Percentiles rank a stretch among this genome's conserved stretches.
Evolutionary conservation across 2,329 filamentous ascomycete genomes (phyloP).

Genomic region (Aspergillus ibericus): DNA sequence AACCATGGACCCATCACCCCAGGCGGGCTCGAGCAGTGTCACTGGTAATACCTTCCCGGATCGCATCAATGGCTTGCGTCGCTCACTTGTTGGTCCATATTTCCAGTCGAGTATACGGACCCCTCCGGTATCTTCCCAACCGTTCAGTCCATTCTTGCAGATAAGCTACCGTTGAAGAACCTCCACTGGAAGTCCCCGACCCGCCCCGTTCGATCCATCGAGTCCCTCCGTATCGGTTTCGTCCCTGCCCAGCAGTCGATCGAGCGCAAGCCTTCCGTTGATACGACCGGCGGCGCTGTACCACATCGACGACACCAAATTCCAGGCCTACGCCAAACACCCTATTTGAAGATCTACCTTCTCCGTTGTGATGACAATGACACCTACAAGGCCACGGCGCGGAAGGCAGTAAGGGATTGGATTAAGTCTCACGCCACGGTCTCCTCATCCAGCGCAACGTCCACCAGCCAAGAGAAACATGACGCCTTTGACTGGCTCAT

Average conservation of each 20-base stretch:
- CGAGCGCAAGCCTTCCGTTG: constrained; percentile 38
- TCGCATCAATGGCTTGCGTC: not conserved
- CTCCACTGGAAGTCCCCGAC: constrained; percentile 96
- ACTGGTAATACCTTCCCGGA: constrained; percentile 55
- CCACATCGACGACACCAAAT: constrained; percentile 82
- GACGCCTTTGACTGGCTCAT: constrained; percentile 97
- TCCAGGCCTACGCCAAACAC: constrained; percentile 85
- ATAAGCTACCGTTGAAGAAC: constrained; percentile 81
- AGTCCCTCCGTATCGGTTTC: constrained; percentile 86
- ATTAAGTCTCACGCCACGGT: constrained; percentile 72
- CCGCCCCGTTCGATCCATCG: constrained; percentile 87
- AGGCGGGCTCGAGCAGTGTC: constrained; percentile 68
- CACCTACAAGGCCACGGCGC: constrained; percentile 77
- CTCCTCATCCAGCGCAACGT: constrained; percentile 46
- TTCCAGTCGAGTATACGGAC: constrained; percentile 89
- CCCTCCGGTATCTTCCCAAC: constrained; percentile 84
- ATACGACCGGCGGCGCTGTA: constrained; percentile 36
- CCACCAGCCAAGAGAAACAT: constrained; percentile 80
- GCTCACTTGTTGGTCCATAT: constrained; percentile 20
- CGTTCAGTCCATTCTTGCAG: constrained; percentile 72
- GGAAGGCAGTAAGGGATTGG: constrained; percentile 85
- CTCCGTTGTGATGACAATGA: constrained; percentile 96
- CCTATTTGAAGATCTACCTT: constrained; percentile 87
- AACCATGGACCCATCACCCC: constrained; percentile 44
- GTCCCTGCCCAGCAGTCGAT: constrained; percentile 59